Evolutionary conservation across 2,329 filamentous ascomycete species (phyloP).

Genomic region (Zasmidium cellare): DNA sequence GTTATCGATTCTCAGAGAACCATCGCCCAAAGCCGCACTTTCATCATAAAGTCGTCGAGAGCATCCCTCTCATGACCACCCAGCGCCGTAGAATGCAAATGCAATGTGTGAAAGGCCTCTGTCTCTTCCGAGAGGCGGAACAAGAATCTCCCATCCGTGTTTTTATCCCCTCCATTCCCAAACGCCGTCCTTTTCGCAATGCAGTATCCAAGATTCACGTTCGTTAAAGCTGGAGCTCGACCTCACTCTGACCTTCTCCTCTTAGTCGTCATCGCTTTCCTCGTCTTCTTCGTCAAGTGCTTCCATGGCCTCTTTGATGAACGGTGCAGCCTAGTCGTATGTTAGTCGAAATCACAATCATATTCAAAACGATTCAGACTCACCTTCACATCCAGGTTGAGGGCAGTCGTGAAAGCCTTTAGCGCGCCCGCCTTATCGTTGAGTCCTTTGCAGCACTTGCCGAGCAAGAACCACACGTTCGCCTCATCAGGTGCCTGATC

Average conservation of each 20-base stretch:
- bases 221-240: too few species aligned
- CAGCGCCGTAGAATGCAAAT: neutral
- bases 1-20: neutral
- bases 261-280: constrained; percentile 27
- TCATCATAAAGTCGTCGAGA: neutral
- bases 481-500: constrained; percentile 92
- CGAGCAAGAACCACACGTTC: constrained; percentile 92
- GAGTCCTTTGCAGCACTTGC: constrained; percentile 67
- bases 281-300: constrained; percentile 54
- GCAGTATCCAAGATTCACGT: neutral
- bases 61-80: neutral
- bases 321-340: constrained; percentile 71
- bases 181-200: neutral
- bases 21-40: neutral
- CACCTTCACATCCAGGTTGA: constrained; percentile 97
- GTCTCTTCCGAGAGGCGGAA: neutral
- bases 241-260: too few species aligned
- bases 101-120: neutral
- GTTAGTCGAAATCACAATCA: constrained; percentile 14
- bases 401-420: constrained; percentile 87
- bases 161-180: neutral
- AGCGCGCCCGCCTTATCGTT: constrained; percentile 72
- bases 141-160: neutral
- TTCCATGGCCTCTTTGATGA: constrained; percentile 97
- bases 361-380: constrained; percentile 24